A percentile compares a stretch with the other conserved stretches of the same genome.
phyloP scores from a whole-genome alignment of 202 grass and related monocot species.

The Saccharum hybrid region DNA sequence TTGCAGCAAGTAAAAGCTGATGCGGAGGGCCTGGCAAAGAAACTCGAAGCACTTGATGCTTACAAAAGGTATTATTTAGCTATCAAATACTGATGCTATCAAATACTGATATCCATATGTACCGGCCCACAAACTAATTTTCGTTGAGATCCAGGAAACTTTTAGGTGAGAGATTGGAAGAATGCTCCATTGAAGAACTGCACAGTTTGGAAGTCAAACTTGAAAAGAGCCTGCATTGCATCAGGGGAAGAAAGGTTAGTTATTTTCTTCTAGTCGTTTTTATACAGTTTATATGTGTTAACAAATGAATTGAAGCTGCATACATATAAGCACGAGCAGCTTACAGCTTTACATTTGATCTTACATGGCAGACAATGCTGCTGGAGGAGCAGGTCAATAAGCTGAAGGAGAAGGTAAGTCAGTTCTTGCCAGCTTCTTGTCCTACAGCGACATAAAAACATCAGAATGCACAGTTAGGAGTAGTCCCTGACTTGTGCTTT shows the following conservation, averaged over 20 bases:
- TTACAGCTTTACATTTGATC: slow-evolving; percentile 18
- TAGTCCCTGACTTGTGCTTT: slow-evolving; percentile 12
- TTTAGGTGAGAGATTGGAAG: slow-evolving; percentile 69
- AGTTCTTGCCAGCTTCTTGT: neutral
- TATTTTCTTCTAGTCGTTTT: neutral
- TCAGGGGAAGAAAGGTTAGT: slow-evolving; percentile 75
- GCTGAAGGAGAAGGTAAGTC: slow-evolving; percentile 66
- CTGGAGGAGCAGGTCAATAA: slow-evolving; percentile 58
- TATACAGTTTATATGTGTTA: neutral
- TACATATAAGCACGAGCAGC: slow-evolving; percentile 1
- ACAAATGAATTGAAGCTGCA: neutral
- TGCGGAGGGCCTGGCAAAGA: slow-evolving; percentile 49
- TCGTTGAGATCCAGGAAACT: slow-evolving; percentile 56
- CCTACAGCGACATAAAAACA: slow-evolving; percentile 3
- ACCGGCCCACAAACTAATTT: neutral
- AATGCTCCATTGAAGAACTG: slow-evolving; percentile 68
- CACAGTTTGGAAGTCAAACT: slow-evolving; percentile 54
- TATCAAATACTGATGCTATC: neutral
- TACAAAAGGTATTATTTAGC: slow-evolving; percentile 53
- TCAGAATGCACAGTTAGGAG: neutral
- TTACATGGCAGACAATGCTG: slow-evolving; percentile 49
- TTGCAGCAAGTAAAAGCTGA: slow-evolving; percentile 66
- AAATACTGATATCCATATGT: neutral
- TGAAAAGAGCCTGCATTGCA: slow-evolving; percentile 56
- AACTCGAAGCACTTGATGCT: slow-evolving; percentile 59